Evolutionary conservation across 352 stramenopile genomes (phyloP).

Genomic region (Thraustochytrium striatum): DNA sequence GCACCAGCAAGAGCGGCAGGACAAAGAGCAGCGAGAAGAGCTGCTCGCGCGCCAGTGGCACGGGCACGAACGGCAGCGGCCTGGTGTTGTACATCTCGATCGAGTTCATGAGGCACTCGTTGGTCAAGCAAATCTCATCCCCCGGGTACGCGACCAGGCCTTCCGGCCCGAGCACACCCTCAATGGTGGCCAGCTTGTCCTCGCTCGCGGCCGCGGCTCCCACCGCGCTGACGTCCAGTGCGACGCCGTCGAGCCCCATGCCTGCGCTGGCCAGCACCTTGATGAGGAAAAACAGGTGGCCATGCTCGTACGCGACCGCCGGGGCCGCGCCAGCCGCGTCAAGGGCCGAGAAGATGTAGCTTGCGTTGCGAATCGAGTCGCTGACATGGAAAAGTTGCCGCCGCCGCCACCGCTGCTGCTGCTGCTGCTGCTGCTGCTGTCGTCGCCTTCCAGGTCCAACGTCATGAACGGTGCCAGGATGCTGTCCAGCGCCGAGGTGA

Average conservation of each 20-base stretch:
- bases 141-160: not conserved
- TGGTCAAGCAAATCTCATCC: slow-evolving; percentile 14
- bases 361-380: not conserved
- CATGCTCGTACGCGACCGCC: not conserved
- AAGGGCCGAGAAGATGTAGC: not conserved
- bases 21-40: not conserved
- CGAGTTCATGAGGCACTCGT: slow-evolving; percentile 35
- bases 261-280: not conserved
- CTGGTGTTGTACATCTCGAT: slow-evolving; percentile 2
- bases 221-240: too few relatives aligned
- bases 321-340: not conserved
- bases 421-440: not conserved
- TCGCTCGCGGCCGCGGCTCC: too few relatives aligned
- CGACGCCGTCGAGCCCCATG: too few relatives aligned
- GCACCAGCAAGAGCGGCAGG: not conserved
- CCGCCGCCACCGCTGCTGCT: not conserved
- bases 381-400: not conserved
- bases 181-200: too few relatives aligned
- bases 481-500: not conserved
- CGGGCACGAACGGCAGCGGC: too few relatives aligned
- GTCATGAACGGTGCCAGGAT: not conserved
- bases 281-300: not conserved
- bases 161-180: not conserved
- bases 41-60: not conserved
- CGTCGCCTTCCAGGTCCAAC: not conserved